Percentiles rank a stretch among this genome's conserved stretches.
These are phyloP conservation scores for Pestalotiopsis sp. DNA, from an alignment of 2,329 filamentous ascomycete species.

Conservation along the genomic window DNA sequence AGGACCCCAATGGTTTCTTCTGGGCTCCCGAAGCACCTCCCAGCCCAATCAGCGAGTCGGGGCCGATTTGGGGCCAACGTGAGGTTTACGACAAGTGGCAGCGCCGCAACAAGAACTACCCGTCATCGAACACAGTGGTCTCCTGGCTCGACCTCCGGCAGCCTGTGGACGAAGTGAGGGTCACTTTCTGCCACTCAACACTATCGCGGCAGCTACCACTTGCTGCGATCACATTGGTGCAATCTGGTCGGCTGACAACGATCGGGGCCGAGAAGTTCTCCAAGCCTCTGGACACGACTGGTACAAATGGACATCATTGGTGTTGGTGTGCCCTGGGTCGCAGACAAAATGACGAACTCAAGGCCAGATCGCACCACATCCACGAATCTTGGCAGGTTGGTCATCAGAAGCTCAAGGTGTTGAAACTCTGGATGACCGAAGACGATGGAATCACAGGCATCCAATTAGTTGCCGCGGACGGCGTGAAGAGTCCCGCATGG, in stretches of 20 bases:
- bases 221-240: not conserved
- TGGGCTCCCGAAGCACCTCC: not conserved
- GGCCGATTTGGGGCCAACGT: not conserved
- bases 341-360: not conserved
- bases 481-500: not conserved
- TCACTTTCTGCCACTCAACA: not conserved
- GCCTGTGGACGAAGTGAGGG: not conserved
- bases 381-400: not conserved
- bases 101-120: not conserved
- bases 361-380: not conserved
- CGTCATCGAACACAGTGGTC: not conserved
- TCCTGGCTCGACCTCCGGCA: not conserved
- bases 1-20: not conserved
- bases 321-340: not conserved
- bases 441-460: not conserved
- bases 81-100: not conserved
- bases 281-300: not conserved
- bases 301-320: not conserved
- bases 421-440: not conserved
- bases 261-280: not conserved
- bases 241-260: not conserved
- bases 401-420: not conserved
- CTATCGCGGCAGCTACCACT: not conserved
- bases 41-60: not conserved
- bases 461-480: not conserved